Evolutionary conservation across 2,329 filamentous ascomycete genomes (phyloP).

Genomic region (Paraconiothyrium brasiliense): DNA sequence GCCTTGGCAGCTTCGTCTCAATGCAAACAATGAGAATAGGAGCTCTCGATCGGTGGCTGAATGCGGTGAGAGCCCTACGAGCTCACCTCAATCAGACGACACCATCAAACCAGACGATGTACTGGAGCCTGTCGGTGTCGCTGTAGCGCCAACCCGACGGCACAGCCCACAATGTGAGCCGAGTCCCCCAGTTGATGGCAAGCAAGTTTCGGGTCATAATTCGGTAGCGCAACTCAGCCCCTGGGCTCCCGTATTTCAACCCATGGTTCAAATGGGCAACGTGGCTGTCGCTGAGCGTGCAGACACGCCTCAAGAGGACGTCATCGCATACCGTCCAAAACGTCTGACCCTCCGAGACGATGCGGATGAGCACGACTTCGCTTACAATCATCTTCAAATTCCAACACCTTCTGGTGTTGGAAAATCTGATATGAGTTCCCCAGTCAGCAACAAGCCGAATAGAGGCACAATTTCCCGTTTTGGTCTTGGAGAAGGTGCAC

Average conservation of each 20-base stretch:
- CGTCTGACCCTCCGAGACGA: background rate
- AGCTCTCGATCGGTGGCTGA: too few species aligned
- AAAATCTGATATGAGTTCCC: background rate
- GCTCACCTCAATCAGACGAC: conserved; percentile 10
- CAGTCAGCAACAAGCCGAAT: background rate
- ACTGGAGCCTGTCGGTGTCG: background rate
- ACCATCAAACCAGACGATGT: conserved; percentile 11
- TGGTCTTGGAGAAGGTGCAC: background rate
- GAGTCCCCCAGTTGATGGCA: background rate
- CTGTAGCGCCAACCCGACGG: background rate
- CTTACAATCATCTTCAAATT: background rate
- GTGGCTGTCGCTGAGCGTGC: background rate
- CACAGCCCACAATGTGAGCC: background rate
- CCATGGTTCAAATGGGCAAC: background rate
- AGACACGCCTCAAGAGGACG: background rate
- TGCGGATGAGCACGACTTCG: too few species aligned
- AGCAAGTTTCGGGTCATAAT: background rate
- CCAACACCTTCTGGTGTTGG: background rate
- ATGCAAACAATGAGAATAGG: background rate
- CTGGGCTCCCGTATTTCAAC: background rate
- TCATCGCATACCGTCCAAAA: background rate
- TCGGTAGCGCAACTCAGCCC: conserved; percentile 4
- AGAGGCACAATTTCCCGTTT: background rate
- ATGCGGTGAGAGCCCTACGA: background rate
- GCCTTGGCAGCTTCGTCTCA: background rate